Evolutionary conservation across 345 rosid genomes (phyloP).

Genomic region (Populus tremula): DNA sequence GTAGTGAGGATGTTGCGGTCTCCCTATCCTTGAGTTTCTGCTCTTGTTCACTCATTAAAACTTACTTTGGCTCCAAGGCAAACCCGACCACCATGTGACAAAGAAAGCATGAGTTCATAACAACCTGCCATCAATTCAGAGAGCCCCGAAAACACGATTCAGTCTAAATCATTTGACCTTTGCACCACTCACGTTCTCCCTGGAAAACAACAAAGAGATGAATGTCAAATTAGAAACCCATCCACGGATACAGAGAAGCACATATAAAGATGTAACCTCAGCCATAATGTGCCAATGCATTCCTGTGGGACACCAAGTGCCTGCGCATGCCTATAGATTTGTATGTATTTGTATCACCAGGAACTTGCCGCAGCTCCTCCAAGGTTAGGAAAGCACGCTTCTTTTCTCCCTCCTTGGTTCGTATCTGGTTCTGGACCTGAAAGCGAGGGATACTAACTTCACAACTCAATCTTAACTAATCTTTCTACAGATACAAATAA

Average conservation of each 20-base stretch:
- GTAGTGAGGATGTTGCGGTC: constrained; percentile 65
- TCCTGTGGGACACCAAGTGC: neutral
- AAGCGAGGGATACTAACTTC: constrained; percentile 22
- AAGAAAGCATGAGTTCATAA: constrained; percentile 18
- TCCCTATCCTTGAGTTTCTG: constrained; percentile 84
- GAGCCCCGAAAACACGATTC: constrained; percentile 2
- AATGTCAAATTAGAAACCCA: constrained; percentile 2
- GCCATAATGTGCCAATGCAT: neutral
- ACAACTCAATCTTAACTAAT: neutral
- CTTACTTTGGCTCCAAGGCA: constrained; percentile 70
- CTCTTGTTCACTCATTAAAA: constrained; percentile 70
- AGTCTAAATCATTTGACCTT: constrained; percentile 7
- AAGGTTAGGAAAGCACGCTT: constrained; percentile 89
- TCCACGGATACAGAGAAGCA: neutral
- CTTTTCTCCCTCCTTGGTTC: constrained; percentile 84
- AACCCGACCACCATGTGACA: constrained; percentile 54
- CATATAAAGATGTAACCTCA: neutral
- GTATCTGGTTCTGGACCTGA: constrained; percentile 85
- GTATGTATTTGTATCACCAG: constrained; percentile 79
- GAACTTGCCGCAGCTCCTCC: constrained; percentile 77
- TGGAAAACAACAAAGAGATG: constrained; percentile 43
- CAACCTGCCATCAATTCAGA: constrained; percentile 15
- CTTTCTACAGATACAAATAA: neutral
- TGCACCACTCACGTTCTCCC: constrained; percentile 86
- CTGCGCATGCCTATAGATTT: constrained; percentile 62